phyloP scores from a whole-genome alignment of 495 filamentous ascomycete genomes.

The Tetracladium marchalianum region DNA sequence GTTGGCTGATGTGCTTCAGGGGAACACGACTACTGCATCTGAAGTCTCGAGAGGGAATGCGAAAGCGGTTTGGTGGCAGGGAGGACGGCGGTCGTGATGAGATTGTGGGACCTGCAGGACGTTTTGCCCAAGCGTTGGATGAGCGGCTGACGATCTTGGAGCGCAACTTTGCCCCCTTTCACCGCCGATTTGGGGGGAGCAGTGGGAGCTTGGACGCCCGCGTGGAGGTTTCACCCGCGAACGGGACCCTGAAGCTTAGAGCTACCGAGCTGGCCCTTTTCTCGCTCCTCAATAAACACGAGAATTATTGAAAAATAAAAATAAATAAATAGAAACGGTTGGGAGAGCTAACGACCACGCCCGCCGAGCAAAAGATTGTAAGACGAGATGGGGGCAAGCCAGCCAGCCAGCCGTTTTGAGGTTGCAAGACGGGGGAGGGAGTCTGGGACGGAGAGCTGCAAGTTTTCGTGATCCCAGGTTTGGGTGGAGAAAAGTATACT shows the following conservation, averaged over 20 bases:
- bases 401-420: not conserved
- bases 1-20: not conserved
- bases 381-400: not conserved
- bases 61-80: not conserved
- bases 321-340: slow-evolving; percentile 4
- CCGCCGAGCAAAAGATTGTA: not conserved
- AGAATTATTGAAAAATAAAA: not conserved
- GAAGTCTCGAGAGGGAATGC: not conserved
- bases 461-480: no score
- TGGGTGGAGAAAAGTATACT: no score
- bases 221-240: not conserved
- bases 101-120: slow-evolving; percentile 8
- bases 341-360: not conserved
- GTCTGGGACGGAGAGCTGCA: no score
- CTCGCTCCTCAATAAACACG: not conserved
- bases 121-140: slow-evolving; percentile 1
- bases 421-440: no score
- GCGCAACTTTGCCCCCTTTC: not conserved
- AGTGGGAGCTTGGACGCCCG: not conserved
- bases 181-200: not conserved
- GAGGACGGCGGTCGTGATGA: not conserved
- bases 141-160: not conserved
- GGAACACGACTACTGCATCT: not conserved
- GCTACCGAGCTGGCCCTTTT: not conserved
- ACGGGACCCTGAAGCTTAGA: not conserved